Evolutionary conservation across 257 asterid species (phyloP).

Genomic region (Solanum chmielewskii): DNA sequence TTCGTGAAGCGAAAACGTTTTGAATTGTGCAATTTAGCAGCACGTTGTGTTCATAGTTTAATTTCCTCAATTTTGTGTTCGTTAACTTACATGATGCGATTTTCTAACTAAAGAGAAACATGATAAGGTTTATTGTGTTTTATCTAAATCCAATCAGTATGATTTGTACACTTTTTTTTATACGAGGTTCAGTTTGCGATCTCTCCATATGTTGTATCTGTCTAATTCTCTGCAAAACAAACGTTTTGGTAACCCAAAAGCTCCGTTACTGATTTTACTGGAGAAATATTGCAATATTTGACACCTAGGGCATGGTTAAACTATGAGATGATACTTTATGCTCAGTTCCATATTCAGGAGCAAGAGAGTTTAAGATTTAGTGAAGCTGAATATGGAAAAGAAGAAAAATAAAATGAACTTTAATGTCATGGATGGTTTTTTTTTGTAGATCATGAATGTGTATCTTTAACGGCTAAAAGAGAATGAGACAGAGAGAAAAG

Average conservation of each 20-base stretch:
- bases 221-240: constrained; percentile 28
- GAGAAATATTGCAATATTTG: constrained; percentile 65
- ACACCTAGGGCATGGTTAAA: constrained; percentile 65
- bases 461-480: no score
- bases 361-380: no score
- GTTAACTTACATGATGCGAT: constrained; percentile 31
- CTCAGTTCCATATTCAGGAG: neutral
- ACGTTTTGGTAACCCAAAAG: constrained; percentile 37
- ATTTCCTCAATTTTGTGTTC: neutral
- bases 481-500: no score
- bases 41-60: neutral
- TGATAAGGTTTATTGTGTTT: constrained; percentile 22
- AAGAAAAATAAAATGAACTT: no score
- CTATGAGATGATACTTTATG: constrained; percentile 54
- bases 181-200: neutral
- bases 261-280: constrained; percentile 70
- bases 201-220: neutral
- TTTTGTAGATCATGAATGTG: no score
- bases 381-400: no score
- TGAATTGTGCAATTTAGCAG: neutral
- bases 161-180: neutral
- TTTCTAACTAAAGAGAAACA: constrained; percentile 54
- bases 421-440: no score
- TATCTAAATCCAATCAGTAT: constrained; percentile 43
- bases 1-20: neutral